phyloP scores from a whole-genome alignment of 2,329 filamentous ascomycete species.

The Berkeleyomyces basicola region DNA sequence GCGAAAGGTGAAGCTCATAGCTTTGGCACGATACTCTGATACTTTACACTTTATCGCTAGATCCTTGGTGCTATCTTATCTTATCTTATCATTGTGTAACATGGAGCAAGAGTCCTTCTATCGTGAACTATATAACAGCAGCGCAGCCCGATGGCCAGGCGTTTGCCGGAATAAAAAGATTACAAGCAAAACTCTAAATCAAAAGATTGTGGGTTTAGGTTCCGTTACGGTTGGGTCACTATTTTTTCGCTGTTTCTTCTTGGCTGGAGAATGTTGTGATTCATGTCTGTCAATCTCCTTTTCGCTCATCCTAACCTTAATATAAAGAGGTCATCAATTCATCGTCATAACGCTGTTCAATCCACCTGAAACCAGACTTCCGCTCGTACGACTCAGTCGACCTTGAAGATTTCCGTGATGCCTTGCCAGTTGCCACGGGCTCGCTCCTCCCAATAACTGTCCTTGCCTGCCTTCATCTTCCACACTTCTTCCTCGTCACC shows the following conservation, averaged over 20 bases:
- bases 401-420: constrained; percentile 34
- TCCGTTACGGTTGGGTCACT: constrained; percentile 8
- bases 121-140: background rate
- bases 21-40: too few relatives aligned
- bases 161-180: background rate
- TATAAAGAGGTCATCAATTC: background rate
- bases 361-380: background rate
- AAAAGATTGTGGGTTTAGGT: constrained; percentile 14
- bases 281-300: background rate
- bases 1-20: too few relatives aligned
- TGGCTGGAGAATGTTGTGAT: background rate
- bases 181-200: constrained; percentile 8
- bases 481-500: constrained; percentile 50
- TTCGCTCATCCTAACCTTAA: too few relatives aligned
- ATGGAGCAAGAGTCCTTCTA: too few relatives aligned
- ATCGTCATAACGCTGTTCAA: background rate
- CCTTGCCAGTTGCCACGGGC: constrained; percentile 48
- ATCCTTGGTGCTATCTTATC: too few relatives aligned
- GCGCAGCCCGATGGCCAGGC: constrained; percentile 14
- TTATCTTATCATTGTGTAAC: too few relatives aligned
- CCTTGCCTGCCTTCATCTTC: constrained; percentile 63
- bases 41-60: constrained; percentile 7
- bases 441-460: constrained; percentile 88
- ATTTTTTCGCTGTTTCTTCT: background rate
- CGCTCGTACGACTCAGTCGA: constrained; percentile 1